Evolutionary conservation across 1,284 basidiomycete species (phyloP).

Genomic region (Thecaphora frezii): DNA sequence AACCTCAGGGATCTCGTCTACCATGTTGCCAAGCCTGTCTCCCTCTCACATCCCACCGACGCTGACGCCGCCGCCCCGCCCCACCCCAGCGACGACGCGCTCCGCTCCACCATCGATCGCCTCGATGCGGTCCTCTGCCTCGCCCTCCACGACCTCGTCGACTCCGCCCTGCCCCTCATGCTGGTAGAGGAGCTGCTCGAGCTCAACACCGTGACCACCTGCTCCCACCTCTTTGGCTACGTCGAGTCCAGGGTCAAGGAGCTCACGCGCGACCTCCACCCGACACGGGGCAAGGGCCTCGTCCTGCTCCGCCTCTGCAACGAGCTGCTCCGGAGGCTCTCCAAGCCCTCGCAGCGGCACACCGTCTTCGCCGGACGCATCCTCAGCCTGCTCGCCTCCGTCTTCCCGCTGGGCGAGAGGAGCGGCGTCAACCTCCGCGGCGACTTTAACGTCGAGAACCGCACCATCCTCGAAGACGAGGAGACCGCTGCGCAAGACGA

Average conservation of each 20-base stretch:
- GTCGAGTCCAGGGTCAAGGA: slow-evolving; percentile 36
- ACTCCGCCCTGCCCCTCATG: slow-evolving; percentile 33
- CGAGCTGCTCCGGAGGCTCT: slow-evolving; percentile 78
- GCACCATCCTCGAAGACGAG: slow-evolving; percentile 41
- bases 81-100: neutral
- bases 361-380: slow-evolving; percentile 86
- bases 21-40: neutral
- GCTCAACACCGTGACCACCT: slow-evolving; percentile 29
- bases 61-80: neutral
- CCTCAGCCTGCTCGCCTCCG: slow-evolving; percentile 77
- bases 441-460: slow-evolving; percentile 71
- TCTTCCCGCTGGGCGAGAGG: slow-evolving; percentile 82
- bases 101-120: slow-evolving; percentile 18
- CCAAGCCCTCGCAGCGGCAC: slow-evolving; percentile 73
- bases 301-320: slow-evolving; percentile 80
- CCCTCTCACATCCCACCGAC: too few species aligned
- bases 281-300: slow-evolving; percentile 81
- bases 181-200: slow-evolving; percentile 48
- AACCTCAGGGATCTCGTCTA: slow-evolving; percentile 26
- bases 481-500: slow-evolving; percentile 22
- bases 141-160: slow-evolving; percentile 26
- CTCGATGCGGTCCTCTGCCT: slow-evolving; percentile 39
- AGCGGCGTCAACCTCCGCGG: slow-evolving; percentile 87
- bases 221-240: slow-evolving; percentile 45
- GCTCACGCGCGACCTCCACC: slow-evolving; percentile 65